Evolutionary conservation across 2,329 filamentous ascomycete genomes (phyloP).

Genomic region (Claviceps quebecensis): DNA sequence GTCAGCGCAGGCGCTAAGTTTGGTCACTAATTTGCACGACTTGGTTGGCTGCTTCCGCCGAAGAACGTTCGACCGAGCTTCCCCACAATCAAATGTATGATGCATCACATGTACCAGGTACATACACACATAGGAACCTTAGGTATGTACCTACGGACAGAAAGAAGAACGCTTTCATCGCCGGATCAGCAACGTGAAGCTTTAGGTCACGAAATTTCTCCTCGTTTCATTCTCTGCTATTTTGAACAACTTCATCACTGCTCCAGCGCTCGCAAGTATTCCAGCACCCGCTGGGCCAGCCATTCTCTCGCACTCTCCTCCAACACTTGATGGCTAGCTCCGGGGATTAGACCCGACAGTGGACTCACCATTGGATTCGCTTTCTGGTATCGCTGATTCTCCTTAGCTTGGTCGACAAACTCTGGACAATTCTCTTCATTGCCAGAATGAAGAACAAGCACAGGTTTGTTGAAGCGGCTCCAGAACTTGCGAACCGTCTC

Average conservation of each 20-base stretch:
- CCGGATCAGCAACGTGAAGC: not conserved
- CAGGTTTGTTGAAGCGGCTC: slow-evolving; percentile 42
- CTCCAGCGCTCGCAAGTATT: slow-evolving; percentile 27
- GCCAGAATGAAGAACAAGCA: slow-evolving; percentile 52
- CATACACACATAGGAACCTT: too few relatives aligned
- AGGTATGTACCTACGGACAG: too few relatives aligned
- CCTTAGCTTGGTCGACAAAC: slow-evolving; percentile 39
- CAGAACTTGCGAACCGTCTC: slow-evolving; percentile 49
- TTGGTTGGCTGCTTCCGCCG: not conserved
- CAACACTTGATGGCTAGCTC: slow-evolving; percentile 36
- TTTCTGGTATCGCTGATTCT: slow-evolving; percentile 43
- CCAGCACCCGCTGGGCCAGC: slow-evolving; percentile 32
- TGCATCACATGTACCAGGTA: too few relatives aligned
- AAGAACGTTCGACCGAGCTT: not conserved
- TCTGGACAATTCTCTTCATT: slow-evolving; percentile 51
- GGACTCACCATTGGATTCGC: slow-evolving; percentile 32
- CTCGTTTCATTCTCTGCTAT: not conserved
- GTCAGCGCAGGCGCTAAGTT: slow-evolving; percentile 7
- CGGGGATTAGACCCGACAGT: slow-evolving; percentile 39
- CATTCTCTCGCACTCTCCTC: slow-evolving; percentile 31
- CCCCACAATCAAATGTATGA: not conserved
- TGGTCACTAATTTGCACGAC: not conserved
- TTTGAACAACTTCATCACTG: not conserved
- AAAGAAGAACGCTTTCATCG: too few relatives aligned
- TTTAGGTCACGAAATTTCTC: not conserved